Evolutionary conservation across 768 basidiomycete genomes (phyloP), one percentile per base, ranked within the genome.

Genomic region (Russula compacta): DNA sequence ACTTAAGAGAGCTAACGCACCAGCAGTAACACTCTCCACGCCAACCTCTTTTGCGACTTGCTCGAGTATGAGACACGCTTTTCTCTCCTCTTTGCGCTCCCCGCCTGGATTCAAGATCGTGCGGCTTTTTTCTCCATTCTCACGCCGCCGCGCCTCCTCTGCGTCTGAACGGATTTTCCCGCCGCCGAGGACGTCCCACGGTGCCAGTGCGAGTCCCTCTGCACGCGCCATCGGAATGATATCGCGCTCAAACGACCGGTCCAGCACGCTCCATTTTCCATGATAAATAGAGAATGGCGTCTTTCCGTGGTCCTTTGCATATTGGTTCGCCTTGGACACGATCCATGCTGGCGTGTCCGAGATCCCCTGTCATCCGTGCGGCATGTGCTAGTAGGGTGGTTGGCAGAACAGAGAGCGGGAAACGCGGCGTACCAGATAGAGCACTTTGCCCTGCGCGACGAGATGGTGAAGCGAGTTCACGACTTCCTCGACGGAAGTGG

Each of bases 41-140:
- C 81, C 81, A 6, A 82, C 71, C 63, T 83, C 77, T 14, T 66
- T 65, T 1, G 81, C 81, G 11, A 84, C 77, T 58, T 79, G 75
- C 65, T 80, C 80, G 24, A 66, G 63, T 6, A 60, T 48, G 7
- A 53, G 51, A 15, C 59, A 56, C 48, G 58, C 57, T 14, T 50
- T 59, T 46, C 65, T 56, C 56, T 66, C 51, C 32, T 60, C 59
- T 4, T 59, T 58, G 24, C 64, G 64, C 44, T 61, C 65, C 63
- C 63, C 61, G 21, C 49, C 17, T 11, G 46, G 11, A 15, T 4
- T 21, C 5, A 55, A 6, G 24, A 47, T 4, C 32, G 7, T 67
- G 1, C 76, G 75, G 2, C 80, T 80, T 0, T 67, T 67, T 64
- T 73, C 73, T 17, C 73, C 71, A 0, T 57, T 68, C 64, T 70